phyloP scores from a whole-genome alignment of 495 filamentous ascomycete genomes.

The Amniculicola lignicola region DNA sequence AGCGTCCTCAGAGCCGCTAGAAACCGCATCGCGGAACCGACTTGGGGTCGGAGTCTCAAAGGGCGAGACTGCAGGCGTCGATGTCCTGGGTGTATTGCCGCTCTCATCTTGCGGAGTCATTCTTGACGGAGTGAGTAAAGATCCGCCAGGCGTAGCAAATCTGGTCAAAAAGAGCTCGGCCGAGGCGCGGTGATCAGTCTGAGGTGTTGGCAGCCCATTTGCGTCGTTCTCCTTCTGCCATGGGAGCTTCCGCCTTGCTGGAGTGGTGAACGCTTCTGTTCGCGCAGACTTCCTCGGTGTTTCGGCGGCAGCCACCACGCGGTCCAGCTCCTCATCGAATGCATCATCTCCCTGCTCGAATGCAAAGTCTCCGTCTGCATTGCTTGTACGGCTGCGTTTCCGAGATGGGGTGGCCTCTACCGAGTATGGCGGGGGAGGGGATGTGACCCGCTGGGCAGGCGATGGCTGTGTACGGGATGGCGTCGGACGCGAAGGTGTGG shows the following conservation, averaged over 20 bases:
- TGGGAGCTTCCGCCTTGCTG: slow-evolving; percentile 52
- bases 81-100: no score
- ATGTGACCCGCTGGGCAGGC: neutral
- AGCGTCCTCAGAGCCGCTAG: slow-evolving; percentile 38
- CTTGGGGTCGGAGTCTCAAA: slow-evolving; percentile 52
- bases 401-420: slow-evolving; percentile 1
- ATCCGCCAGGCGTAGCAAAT: slow-evolving; percentile 33
- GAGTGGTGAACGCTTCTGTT: slow-evolving; percentile 48
- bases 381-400: neutral
- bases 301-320: slow-evolving; percentile 33
- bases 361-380: slow-evolving; percentile 21
- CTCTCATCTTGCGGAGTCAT: no score
- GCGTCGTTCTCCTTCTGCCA: slow-evolving; percentile 39
- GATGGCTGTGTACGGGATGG: slow-evolving; percentile 16
- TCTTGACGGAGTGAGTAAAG: slow-evolving; percentile 12
- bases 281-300: slow-evolving; percentile 50
- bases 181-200: slow-evolving; percentile 17
- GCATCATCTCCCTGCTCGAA: slow-evolving; percentile 5
- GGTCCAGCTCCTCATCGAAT: slow-evolving; percentile 9
- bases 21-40: slow-evolving; percentile 40
- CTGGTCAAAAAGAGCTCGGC: slow-evolving; percentile 24
- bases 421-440: slow-evolving; percentile 24
- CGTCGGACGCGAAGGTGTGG: slow-evolving; percentile 23
- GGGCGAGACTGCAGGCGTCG: slow-evolving; percentile 28
- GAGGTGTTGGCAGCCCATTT: slow-evolving; percentile 33